Conservation (phyloP, 1,139 yeast genomes). For the Yamadazyma atlantica region DNA sequence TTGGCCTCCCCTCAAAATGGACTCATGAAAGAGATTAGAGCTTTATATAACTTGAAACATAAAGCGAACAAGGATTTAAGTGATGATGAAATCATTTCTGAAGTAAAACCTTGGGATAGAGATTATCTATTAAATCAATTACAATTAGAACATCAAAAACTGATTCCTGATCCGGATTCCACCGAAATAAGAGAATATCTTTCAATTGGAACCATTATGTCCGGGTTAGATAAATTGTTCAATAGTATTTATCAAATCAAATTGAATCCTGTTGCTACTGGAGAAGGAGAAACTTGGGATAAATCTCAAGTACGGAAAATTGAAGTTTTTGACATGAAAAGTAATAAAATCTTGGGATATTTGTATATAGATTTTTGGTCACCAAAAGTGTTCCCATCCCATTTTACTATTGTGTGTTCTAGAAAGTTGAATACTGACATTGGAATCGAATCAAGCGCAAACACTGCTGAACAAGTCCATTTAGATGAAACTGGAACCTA, state of each 20-base stretch:
- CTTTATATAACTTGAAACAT: slow-evolving; percentile 39
- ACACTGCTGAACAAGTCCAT: slow-evolving; percentile 46
- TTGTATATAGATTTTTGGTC: slow-evolving; percentile 50
- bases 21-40: slow-evolving; percentile 59
- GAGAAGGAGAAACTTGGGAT: slow-evolving; percentile 86
- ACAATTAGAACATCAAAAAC: slow-evolving; percentile 10
- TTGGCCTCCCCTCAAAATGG: slow-evolving; percentile 37
- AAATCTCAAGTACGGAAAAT: slow-evolving; percentile 76
- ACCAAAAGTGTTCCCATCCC: slow-evolving; percentile 70
- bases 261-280: slow-evolving; percentile 64
- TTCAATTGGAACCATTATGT: slow-evolving; percentile 83
- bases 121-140: slow-evolving; percentile 52
- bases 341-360: slow-evolving; percentile 33
- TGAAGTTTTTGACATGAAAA: slow-evolving; percentile 50
- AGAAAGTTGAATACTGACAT: slow-evolving; percentile 45
- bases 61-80: slow-evolving; percentile 17
- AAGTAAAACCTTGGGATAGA: slow-evolving; percentile 87
- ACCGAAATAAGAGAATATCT: slow-evolving; percentile 55
- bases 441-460: slow-evolving; percentile 25
- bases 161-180: slow-evolving; percentile 5
- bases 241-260: slow-evolving; percentile 71
- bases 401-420: slow-evolving; percentile 95
- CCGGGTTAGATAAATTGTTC: slow-evolving; percentile 77
- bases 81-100: slow-evolving; percentile 41
- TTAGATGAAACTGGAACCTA: slow-evolving; percentile 52